phyloP scores from a whole-genome alignment of 2,329 filamentous ascomycete genomes.

The Lachnellula arida region DNA sequence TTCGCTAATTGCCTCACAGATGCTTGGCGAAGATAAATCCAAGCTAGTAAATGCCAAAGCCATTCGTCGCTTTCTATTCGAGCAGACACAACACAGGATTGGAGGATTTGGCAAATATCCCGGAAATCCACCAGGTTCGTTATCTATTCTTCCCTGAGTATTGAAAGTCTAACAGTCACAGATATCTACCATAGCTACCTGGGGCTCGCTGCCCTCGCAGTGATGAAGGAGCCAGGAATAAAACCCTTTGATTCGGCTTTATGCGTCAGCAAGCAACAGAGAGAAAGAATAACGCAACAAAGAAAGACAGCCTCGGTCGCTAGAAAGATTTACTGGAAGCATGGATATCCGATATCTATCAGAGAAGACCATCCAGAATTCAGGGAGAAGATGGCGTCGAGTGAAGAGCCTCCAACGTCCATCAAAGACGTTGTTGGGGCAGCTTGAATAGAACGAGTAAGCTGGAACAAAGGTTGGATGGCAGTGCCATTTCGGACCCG shows the following conservation, averaged over 20 bases:
- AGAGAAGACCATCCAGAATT: conserved; percentile 24
- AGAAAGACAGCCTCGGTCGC: conserved; percentile 13
- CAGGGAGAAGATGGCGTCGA: conserved; percentile 16
- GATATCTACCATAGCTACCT: conserved; percentile 87
- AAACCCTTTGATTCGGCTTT: conserved; percentile 69
- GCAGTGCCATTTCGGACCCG: too few species aligned
- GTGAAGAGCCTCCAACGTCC: conserved; percentile 11
- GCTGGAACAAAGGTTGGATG: background rate
- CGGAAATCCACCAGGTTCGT: conserved; percentile 59
- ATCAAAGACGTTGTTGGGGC: conserved; percentile 6
- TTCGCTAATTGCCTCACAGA: conserved; percentile 35
- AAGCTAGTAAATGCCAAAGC: conserved; percentile 54
- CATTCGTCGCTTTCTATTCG: conserved; percentile 73
- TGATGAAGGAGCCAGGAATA: conserved; percentile 65
- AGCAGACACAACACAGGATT: conserved; percentile 81
- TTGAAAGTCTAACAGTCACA: conserved; percentile 21
- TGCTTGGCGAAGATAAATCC: conserved; percentile 46
- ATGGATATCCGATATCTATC: conserved; percentile 25
- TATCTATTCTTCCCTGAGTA: background rate
- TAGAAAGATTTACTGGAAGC: conserved; percentile 19
- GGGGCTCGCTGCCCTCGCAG: conserved; percentile 73
- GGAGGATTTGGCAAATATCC: conserved; percentile 76
- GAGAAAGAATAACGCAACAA: conserved; percentile 41
- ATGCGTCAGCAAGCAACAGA: conserved; percentile 64
- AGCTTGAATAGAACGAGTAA: background rate